A percentile compares a stretch with the other conserved stretches of the same genome.
These are phyloP conservation scores for Ampelomyces quisqualis DNA, from an alignment of 2,329 filamentous ascomycete species.

Conservation along the genomic window DNA sequence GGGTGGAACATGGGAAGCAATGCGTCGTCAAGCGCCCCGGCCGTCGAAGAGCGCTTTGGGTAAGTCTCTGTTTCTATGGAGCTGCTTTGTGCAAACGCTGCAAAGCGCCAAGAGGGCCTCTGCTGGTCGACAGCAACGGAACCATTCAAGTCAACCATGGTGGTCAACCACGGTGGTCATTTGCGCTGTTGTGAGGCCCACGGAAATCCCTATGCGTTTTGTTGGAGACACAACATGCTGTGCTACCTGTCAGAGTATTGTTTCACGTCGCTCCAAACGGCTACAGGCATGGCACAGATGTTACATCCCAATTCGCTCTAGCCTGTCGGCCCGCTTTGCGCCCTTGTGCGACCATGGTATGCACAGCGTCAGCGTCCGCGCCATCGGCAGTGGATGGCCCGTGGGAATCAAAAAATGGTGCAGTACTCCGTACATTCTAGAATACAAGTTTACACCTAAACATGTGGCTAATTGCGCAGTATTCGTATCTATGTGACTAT, in stretches of 20 bases:
- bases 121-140: constrained; percentile 4
- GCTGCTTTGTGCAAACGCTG: too few species aligned
- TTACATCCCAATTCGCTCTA: constrained; percentile 21
- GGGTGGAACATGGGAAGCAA: constrained; percentile 34
- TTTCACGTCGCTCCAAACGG: constrained; percentile 27
- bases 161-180: constrained; percentile 20
- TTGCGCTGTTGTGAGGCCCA: constrained; percentile 16
- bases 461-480: too few species aligned
- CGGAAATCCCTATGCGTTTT: constrained; percentile 9
- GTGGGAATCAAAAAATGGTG: too few species aligned
- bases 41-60: too few species aligned
- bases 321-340: constrained; percentile 30
- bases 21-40: constrained; percentile 21
- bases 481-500: too few species aligned
- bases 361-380: constrained; percentile 15
- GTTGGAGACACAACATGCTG: constrained; percentile 27
- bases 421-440: too few species aligned
- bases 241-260: constrained; percentile 31
- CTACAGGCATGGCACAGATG: constrained; percentile 22
- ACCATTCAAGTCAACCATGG: constrained; percentile 10
- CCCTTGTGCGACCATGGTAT: constrained; percentile 19
- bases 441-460: too few species aligned
- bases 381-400: constrained; percentile 10
- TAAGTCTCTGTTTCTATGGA: too few species aligned
- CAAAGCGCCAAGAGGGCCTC: not conserved